Evolutionary conservation across 306 rosid species (phyloP), one percentile per base, ranked within the genome.

Genomic region (Dryas alaskensis): DNA sequence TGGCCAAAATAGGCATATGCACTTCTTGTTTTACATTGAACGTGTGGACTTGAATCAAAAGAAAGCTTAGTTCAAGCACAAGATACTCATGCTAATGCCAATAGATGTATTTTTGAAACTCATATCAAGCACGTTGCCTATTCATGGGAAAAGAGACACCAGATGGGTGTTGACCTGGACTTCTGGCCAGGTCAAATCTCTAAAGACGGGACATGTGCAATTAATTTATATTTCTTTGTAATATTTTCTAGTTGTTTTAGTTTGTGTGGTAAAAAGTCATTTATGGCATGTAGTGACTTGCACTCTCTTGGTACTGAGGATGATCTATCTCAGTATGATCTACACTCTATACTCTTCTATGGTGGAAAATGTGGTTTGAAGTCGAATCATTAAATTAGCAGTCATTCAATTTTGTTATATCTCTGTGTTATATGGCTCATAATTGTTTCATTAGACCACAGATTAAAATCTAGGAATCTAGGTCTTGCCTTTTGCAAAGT

Each of bases 401-500:
- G 19, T 31, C 53, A 44, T 45, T 43, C 14, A 60, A 22, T 42
- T 42, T 54, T 17, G 8, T 49, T 69, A 66, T 51, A 43, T 49
- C 46, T 47, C 39, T 13, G 46, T 58, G 39, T 22, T 22, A 22
- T 39, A 9, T 59, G 61, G 63, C 31, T 69, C 65, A 10, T 47
- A 8, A 49, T 64, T 60, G 40, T 39, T 60, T 39, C 16, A 50
- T 57, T 14, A 45, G 55, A 42, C 13, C 19, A 44, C 43, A 0
- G 6, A 14, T 54, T 3, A 17, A 22, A 43, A 42, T 31, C 37
- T 31, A 31, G 37, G 37, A 31, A 31, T 43, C 3, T 45, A 43
- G 64, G 44, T 12, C 8, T 59, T 6, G 47, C 10, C 16, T 14
- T 45, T 76, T 57, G 66, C 47, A 60, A 75, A 73, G 27, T 78